Base-by-base conservation (phyloP, 2,329 filamentous ascomycete genomes). In the Cercospora zeae-maydis region DNA sequence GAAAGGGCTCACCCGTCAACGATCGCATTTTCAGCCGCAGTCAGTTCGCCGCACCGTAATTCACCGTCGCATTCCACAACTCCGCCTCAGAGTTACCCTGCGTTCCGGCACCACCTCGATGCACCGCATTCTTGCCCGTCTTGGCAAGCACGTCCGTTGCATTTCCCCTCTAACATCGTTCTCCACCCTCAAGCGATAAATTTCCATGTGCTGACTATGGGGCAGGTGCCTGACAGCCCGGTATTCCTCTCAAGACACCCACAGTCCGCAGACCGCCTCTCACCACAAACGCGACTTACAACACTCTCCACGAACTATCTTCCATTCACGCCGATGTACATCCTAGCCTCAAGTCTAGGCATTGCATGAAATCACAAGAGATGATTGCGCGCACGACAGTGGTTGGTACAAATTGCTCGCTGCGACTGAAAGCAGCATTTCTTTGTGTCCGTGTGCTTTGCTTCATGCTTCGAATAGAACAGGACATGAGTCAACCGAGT, bases 391-490 rank as follows among this genome's bases (percentile, higher is more conserved):
- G 21, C 21, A 13, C 31, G 8, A 59, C 16, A 24, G 30, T 14
- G 30, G 34, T 27, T 24, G 52, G 16, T 36, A 30, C 31, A 34
- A 54, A 13, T 34, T 56, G 60, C 30, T 65, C 59, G 59, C 63
- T 65, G 63, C 56, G 7, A 64, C 53, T 42, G 34, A 65, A 63
- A 52, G 60, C 60, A 65, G 63, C 27, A 53, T 34, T 53, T 53
- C 49, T 34, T 53, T 53, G n/a, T 4, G 16, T 16, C 33, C 27
- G 31, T 33, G 1, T 19, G 13, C 30, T 53, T 21, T 33, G 21
- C 10, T 34, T 34, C 4, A 31, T 53, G 16, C 24, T 10, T 19
- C 47, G 27, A 16, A 7, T 21, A 33, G 31, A 7, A 53, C n/a
- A 27, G 42, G 13, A 14, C 11, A 47, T 1, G 5, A 27, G 42